A percentile compares a stretch with the other conserved stretches of the same genome.
Conservation (phyloP, 257 asterid genomes). For the Ilex asprella region DNA sequence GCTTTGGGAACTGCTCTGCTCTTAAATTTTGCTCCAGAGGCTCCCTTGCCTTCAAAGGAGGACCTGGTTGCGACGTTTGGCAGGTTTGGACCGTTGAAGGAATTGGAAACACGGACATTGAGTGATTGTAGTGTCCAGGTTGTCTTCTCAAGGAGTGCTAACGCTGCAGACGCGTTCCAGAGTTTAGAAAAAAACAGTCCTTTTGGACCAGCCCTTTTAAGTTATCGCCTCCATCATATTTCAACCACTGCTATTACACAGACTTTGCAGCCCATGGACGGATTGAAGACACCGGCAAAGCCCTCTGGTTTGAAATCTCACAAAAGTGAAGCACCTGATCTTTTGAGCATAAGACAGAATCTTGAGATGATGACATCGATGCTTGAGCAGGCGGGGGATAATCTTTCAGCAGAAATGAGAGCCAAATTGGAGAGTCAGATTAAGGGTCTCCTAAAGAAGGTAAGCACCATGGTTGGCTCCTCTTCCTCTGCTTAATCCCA, state of each 20-base stretch:
- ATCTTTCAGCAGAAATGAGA: conserved; percentile 46
- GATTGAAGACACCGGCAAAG: no score
- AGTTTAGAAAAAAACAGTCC: conserved; percentile 49
- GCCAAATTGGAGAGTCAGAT: conserved; percentile 67
- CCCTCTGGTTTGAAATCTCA: no score
- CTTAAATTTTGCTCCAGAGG: conserved; percentile 37
- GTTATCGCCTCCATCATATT: conserved; percentile 28
- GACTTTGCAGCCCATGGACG: no score
- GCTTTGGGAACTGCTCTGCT: conserved; percentile 36
- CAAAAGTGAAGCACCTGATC: no score
- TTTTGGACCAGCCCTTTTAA: conserved; percentile 50
- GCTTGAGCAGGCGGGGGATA: conserved; percentile 64
- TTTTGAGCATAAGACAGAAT: conserved; percentile 46
- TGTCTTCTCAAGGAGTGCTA: conserved; percentile 41
- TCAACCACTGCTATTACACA: conserved; percentile 3
- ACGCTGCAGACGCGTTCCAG: conserved; percentile 47
- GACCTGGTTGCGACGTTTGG: conserved; percentile 1
- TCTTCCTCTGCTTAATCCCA: conserved; percentile 18
- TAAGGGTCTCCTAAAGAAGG: conserved; percentile 42
- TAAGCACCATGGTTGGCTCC: conserved; percentile 38
- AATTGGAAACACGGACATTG: conserved; percentile 33
- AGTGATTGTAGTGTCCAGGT: conserved; percentile 31
- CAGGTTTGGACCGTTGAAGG: conserved; percentile 26
- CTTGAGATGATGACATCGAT: conserved; percentile 70
- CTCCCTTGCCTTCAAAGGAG: conserved; percentile 27